phyloP scores from a whole-genome alignment of 805 yeast species.

The Sugiyamaella chiloensis region DNA sequence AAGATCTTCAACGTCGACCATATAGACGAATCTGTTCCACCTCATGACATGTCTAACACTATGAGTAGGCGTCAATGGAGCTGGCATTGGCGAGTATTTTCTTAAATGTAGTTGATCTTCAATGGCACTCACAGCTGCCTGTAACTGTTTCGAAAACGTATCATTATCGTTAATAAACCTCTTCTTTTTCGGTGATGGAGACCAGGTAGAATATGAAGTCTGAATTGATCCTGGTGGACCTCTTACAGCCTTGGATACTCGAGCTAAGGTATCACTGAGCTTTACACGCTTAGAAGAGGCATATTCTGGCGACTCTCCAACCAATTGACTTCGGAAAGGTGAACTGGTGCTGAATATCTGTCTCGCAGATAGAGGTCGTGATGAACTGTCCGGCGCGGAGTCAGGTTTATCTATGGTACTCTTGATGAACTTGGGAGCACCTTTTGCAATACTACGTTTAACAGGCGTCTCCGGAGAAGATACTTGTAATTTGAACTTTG shows the following conservation, averaged over 20 bases:
- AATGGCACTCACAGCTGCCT: neutral
- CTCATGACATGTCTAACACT: neutral
- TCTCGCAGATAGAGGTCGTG: too few species aligned
- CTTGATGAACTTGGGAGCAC: too few species aligned
- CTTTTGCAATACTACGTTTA: too few species aligned
- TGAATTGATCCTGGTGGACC: too few species aligned
- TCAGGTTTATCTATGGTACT: too few species aligned
- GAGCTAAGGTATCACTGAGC: neutral
- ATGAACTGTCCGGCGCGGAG: too few species aligned
- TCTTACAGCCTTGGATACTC: neutral
- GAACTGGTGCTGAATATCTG: too few species aligned
- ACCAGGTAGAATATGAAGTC: neutral
- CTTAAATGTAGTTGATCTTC: slow-evolving; percentile 2
- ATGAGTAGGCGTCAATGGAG: neutral
- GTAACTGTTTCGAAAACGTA: neutral
- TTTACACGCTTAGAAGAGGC: neutral
- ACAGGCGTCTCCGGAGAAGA: too few species aligned
- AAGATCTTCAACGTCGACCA: neutral
- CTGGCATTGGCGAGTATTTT: neutral
- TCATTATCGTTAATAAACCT: too few species aligned
- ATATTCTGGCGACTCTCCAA: too few species aligned
- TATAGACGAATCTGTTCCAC: slow-evolving; percentile 1
- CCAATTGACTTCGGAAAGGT: too few species aligned
- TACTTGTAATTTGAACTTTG: too few species aligned
- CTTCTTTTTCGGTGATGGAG: slow-evolving; percentile 1